A percentile compares a stretch with the other conserved stretches of the same genome.
These are phyloP conservation scores for Amanita fuliginea DNA, from an alignment of 768 basidiomycete species.

Conservation along the genomic window DNA sequence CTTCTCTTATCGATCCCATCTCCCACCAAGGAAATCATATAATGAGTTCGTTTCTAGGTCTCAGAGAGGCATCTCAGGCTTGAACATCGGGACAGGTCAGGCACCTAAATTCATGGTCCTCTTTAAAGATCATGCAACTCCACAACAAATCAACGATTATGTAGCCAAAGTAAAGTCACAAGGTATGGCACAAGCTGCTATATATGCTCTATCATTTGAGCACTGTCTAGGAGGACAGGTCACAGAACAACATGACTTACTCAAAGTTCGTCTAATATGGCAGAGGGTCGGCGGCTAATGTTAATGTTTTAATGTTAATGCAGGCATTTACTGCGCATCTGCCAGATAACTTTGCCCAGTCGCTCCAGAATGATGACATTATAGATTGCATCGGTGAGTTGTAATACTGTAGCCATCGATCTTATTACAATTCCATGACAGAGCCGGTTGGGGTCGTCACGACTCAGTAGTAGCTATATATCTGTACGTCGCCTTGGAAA, in stretches of 20 bases:
- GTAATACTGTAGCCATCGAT: neutral
- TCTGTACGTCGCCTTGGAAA: too few relatives aligned
- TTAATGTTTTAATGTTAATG: too few relatives aligned
- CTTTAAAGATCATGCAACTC: neutral
- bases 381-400: neutral
- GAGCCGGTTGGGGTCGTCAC: neutral
- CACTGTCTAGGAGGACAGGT: neutral
- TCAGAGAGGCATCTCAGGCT: too few relatives aligned
- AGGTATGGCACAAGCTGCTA: neutral
- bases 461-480: neutral
- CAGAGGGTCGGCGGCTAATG: neutral
- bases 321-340: neutral
- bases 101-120: neutral
- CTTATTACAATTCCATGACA: neutral
- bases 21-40: neutral
- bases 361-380: neutral
- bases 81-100: neutral
- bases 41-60: too few relatives aligned
- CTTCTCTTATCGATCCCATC: neutral
- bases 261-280: neutral
- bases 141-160: neutral
- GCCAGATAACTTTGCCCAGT: neutral
- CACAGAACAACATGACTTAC: neutral
- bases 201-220: too few relatives aligned
- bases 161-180: neutral